A percentile compares a stretch with the other conserved stretches of the same genome.
These are phyloP conservation scores for Blastobotrys robertii DNA, from an alignment of 805 yeast species.

Conservation along the genomic window DNA sequence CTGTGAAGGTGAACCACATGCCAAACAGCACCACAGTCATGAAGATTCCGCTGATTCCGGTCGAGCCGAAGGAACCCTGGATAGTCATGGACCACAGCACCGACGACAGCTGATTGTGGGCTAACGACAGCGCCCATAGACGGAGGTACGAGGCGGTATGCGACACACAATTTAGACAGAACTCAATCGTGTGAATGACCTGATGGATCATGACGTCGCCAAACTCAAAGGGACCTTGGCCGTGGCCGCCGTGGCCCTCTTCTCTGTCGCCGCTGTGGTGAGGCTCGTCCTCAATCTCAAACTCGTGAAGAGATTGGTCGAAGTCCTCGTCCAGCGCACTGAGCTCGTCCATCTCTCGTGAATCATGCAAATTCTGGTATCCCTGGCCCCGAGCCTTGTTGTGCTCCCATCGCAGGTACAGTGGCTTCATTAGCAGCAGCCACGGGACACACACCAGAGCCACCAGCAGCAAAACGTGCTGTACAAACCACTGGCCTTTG, in stretches of 20 bases:
- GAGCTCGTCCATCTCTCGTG: slow-evolving; percentile 20
- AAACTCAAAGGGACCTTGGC: slow-evolving; percentile 53
- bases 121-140: slow-evolving; percentile 93
- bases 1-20: slow-evolving; percentile 91
- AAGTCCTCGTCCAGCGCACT: too few relatives aligned
- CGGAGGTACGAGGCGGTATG: slow-evolving; percentile 96
- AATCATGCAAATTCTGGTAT: slow-evolving; percentile 38
- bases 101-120: slow-evolving; percentile 89
- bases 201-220: slow-evolving; percentile 96
- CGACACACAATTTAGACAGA: slow-evolving; percentile 91
- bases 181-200: slow-evolving; percentile 95
- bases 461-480: slow-evolving; percentile 54
- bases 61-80: slow-evolving; percentile 60
- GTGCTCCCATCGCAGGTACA: slow-evolving; percentile 51
- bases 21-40: slow-evolving; percentile 73
- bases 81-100: slow-evolving; percentile 97
- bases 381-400: slow-evolving; percentile 38
- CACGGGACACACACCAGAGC: slow-evolving; percentile 92
- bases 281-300: too few relatives aligned
- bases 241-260: slow-evolving; percentile 27
- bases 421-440: slow-evolving; percentile 77
- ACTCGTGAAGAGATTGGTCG: too few relatives aligned
- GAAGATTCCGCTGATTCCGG: slow-evolving; percentile 57
- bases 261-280: slow-evolving; percentile 9
- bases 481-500: slow-evolving; percentile 69